These are phyloP conservation scores for Claviceps quebecensis DNA, from an alignment of 2,329 filamentous ascomycete species.

Conservation along the genomic window DNA sequence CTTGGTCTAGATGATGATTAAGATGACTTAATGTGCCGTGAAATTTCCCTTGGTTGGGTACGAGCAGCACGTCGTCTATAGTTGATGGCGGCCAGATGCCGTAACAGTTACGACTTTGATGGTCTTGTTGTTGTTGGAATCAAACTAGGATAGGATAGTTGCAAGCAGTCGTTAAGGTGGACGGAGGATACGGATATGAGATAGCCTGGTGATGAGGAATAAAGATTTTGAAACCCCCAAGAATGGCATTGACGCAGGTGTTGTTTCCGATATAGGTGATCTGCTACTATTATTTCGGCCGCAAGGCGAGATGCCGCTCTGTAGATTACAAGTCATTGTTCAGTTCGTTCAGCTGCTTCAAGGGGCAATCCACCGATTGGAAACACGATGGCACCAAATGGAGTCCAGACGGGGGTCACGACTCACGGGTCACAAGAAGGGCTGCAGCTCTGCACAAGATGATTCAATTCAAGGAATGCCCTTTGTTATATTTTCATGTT, in stretches of 20 bases:
- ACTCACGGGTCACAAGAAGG: not conserved
- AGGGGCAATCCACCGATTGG: no score
- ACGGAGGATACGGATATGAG: not conserved
- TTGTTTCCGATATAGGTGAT: not conserved
- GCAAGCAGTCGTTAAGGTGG: not conserved
- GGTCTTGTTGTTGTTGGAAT: not conserved
- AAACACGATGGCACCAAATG: no score
- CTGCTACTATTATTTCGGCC: not conserved
- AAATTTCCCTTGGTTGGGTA: not conserved
- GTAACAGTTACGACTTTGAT: not conserved
- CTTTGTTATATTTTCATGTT: not conserved
- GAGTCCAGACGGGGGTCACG: no score
- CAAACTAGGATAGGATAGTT: conserved; percentile 3
- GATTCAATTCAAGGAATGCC: no score
- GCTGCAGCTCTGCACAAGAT: not conserved
- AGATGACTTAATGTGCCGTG: not conserved
- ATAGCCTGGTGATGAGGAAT: not conserved
- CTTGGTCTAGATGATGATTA: not conserved
- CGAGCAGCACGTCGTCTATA: not conserved
- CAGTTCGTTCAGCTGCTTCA: no score
- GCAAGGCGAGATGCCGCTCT: not conserved
- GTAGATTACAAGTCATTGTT: not conserved
- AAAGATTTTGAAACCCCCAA: conserved; percentile 6
- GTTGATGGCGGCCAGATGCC: not conserved
- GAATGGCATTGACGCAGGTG: conserved; percentile 4